These are phyloP conservation scores for Cutaneotrichosporon sp. DNA, from an alignment of 1,284 basidiomycete species.

Conservation along the genomic window DNA sequence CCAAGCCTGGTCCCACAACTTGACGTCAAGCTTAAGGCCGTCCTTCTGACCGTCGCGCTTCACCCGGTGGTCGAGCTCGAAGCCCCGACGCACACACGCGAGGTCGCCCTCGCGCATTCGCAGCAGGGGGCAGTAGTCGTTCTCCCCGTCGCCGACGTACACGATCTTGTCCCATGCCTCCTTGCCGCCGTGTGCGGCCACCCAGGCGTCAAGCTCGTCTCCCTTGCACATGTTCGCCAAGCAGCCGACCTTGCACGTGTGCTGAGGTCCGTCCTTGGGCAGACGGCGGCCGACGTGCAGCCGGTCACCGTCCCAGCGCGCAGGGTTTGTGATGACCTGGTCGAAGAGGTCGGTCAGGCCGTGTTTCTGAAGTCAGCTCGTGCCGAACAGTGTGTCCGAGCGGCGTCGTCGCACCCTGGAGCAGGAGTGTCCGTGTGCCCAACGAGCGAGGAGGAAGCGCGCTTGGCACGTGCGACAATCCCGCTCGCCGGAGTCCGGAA, in stretches of 20 bases:
- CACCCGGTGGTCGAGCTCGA: constrained; percentile 72
- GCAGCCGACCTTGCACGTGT: constrained; percentile 82
- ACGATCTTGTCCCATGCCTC: constrained; percentile 68
- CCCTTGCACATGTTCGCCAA: constrained; percentile 99
- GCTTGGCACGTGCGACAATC: too few relatives aligned
- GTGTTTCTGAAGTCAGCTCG: constrained; percentile 47
- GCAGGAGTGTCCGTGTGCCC: too few relatives aligned
- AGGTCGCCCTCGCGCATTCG: constrained; percentile 64
- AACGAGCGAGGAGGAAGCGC: too few relatives aligned
- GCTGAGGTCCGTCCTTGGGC: constrained; percentile 70
- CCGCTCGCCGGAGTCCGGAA: too few relatives aligned
- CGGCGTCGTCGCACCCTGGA: too few relatives aligned
- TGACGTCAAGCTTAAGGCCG: constrained; percentile 65
- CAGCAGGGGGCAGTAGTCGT: constrained; percentile 91
- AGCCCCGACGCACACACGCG: constrained; percentile 64
- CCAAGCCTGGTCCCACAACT: constrained; percentile 89
- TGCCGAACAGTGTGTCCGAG: too few relatives aligned
- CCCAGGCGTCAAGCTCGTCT: constrained; percentile 78
- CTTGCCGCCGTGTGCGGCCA: constrained; percentile 60
- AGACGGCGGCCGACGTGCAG: constrained; percentile 74
- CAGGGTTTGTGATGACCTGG: constrained; percentile 89
- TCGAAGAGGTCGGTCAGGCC: constrained; percentile 68
- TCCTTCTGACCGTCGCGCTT: constrained; percentile 59
- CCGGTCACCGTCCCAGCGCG: constrained; percentile 70
- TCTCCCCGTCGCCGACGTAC: constrained; percentile 90